Base-by-base conservation (phyloP, 371 early-diverging fungal species). In the Haplosporangium sp. region DNA sequence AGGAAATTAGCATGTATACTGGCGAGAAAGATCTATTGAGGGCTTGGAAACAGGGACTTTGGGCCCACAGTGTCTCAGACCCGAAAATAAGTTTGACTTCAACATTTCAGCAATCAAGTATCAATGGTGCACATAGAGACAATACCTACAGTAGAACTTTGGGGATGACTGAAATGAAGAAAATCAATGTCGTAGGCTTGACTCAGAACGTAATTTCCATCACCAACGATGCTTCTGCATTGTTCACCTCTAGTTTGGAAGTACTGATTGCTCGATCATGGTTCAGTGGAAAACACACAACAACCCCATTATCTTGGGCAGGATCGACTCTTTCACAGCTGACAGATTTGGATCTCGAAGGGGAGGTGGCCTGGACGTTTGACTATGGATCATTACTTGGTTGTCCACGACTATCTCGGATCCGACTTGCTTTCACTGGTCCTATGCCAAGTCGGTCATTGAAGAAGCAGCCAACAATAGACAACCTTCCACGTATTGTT, bases 301-400 rank as follows among this genome's bases (percentile, higher is more conserved):
- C 69, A 2, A 38, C 57, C 2, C 72, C 82, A 5, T 35, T 75
- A 15, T 72, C 82, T 0, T 81, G 75, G 75, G 47, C 76, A n/a
- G 63, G 59, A 8, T 60, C 55, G 39, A 61, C 56, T 15, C 63
- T 81, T 17, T 9, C 34, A 11, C 69, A 61, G 13, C 53, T 81
- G 60, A 59, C 63, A 3, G 59, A 65, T 11, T 64, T 81, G 19
- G 69, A 81, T 40, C 48, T 81, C 48, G 76, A 81, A 27, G 82
- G 82, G 1, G 82, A 75, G 55, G 66, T 81, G 4, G 69, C 75
- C 35, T 81, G 82, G 82, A 81, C 70, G 38, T 81, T 81, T 72
- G 72, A 75, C n/a, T 81, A 71, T 66, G 35, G 50, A 4, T 75
- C 76, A 0, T 34, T 81, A 50, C n/a, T 69, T 15, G 58, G 42